Conservation (phyloP, 2,329 filamentous ascomycete genomes). For the Metarhizium sp. region DNA sequence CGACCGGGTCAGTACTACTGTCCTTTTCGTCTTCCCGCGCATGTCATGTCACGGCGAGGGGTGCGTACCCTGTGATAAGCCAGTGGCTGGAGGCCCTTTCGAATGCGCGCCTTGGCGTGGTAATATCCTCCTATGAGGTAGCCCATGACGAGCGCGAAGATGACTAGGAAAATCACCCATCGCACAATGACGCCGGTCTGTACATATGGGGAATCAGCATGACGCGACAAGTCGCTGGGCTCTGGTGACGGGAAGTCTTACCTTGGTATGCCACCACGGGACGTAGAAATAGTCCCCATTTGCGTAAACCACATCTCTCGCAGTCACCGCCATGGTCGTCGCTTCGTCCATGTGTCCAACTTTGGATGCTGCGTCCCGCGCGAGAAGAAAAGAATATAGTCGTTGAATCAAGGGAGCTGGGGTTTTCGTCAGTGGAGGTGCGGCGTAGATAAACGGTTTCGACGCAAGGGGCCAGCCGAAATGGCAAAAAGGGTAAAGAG, state of each 20-base stretch:
- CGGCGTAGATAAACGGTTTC: no score
- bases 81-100: slow-evolving; percentile 55
- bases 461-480: no score
- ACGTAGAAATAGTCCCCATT: slow-evolving; percentile 7
- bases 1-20: background rate
- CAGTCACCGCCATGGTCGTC: background rate
- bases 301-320: background rate
- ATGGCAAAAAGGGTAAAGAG: no score
- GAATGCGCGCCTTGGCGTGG: slow-evolving; percentile 59
- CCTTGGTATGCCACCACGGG: slow-evolving; percentile 21
- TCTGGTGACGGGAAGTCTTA: slow-evolving; percentile 7
- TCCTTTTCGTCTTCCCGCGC: background rate
- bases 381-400: no score
- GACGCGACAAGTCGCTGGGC: background rate
- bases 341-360: background rate
- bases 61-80: slow-evolving; percentile 57
- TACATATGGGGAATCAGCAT: background rate
- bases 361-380: no score
- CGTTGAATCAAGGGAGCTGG: no score
- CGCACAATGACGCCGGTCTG: slow-evolving; percentile 58
- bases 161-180: slow-evolving; percentile 57
- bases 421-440: no score
- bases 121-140: slow-evolving; percentile 61
- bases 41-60: background rate
- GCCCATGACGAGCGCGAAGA: slow-evolving; percentile 48